Base-by-base conservation (phyloP, 1,284 basidiomycete genomes). In the Melampsora medusae region DNA sequence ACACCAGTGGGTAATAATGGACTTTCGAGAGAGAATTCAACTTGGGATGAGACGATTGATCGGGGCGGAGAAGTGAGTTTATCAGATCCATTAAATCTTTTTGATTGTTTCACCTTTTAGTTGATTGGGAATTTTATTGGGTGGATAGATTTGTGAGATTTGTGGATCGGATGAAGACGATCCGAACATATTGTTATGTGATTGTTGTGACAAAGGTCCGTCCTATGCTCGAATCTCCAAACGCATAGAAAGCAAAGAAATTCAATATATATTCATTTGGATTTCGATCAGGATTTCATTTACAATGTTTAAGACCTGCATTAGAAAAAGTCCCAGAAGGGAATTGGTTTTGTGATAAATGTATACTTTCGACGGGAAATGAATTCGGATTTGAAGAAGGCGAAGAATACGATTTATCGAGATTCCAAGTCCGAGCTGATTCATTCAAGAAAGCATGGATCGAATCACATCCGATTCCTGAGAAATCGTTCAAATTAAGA, bases 381-480 rank as follows among this genome's bases (percentile, higher is more conserved):
- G 97, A 98, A 84, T 99, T 93, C 81, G 97, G 97, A 59, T 99
- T 99, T 81, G 96, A 98, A 80, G 96, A 98, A 81, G 97, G 97
- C 71, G 91, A 98, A 83, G 95, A 97, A 79, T 96, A 99, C 83
- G 90, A 89, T 78, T 86, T 99, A 60, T 88, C 92, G 59, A 93
- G 90, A 80, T 99, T 99, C 85, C 93, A 96, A 81, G 90, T 90
- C 50, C 88, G 96, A 28, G 96, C 97, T 80, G 86, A 87, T 33
- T 91, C 91, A 77, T 99, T 99, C 84, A 89, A 92, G 77, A 87
- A 89, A 72, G 85, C 89, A 72, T 99, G 95, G 94, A 96, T 76
- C 19, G 73, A 76, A 48, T 28, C 53, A 31, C 73, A 75, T 68
- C 66, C 73, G 4, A 62, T 68, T n/a, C 66, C 73, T 28, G 19